A percentile compares a stretch with the other conserved stretches of the same genome.
phyloP scores from a whole-genome alignment of 2,329 filamentous ascomycete species.

The Phaeoacremonium minimum region DNA sequence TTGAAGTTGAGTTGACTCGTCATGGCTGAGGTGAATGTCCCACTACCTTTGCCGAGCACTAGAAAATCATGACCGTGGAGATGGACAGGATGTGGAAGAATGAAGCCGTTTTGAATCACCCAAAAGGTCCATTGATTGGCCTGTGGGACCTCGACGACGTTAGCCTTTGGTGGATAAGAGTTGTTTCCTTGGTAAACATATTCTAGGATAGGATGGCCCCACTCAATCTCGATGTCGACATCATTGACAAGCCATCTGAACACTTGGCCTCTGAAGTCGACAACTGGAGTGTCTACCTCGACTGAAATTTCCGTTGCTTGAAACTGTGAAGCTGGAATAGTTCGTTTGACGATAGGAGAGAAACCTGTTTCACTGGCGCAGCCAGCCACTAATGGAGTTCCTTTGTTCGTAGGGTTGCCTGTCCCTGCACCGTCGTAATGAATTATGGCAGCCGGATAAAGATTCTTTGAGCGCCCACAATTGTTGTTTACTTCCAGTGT shows the following conservation, averaged over 20 bases:
- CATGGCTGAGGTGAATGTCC: conserved; percentile 7
- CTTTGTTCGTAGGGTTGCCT: conserved; percentile 21
- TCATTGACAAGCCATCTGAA: background rate
- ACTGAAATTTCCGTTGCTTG: background rate
- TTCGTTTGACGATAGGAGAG: conserved; percentile 21
- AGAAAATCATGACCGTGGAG: conserved; percentile 47
- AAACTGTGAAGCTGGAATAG: conserved; percentile 14
- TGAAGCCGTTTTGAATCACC: conserved; percentile 14
- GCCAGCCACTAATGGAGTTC: conserved; percentile 12
- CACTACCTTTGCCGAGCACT: conserved; percentile 26
- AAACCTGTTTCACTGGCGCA: conserved; percentile 13
- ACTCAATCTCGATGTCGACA: conserved; percentile 3
- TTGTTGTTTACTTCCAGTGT: conserved; percentile 18
- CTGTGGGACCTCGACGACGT: conserved; percentile 2
- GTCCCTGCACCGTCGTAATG: conserved; percentile 27
- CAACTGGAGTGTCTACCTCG: background rate
- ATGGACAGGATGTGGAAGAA: conserved; percentile 23
- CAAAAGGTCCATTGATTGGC: conserved; percentile 18
- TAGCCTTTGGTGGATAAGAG: background rate
- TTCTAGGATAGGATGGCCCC: conserved; percentile 10
- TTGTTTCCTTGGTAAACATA: conserved; percentile 2
- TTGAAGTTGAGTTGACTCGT: conserved; percentile 14
- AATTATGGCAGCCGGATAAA: conserved; percentile 30
- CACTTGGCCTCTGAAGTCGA: background rate
- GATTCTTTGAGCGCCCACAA: conserved; percentile 25